These are phyloP conservation scores for Cardamine chenopodiifolia DNA, from an alignment of 345 rosid species.

Conservation along the genomic window DNA sequence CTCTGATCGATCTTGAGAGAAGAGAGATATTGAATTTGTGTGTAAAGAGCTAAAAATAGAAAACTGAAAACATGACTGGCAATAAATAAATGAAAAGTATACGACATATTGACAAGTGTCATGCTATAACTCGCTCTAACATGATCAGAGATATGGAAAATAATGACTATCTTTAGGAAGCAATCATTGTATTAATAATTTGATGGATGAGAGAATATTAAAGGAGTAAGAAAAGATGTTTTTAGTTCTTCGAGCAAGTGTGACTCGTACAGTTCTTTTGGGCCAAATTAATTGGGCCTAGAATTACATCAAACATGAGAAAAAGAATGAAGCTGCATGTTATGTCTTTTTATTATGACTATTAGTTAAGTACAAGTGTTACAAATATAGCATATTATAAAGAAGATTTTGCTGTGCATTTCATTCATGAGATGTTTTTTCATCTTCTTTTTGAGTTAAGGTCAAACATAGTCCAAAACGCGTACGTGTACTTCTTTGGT, in stretches of 20 bases:
- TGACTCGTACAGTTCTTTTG: background rate
- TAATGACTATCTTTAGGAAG: slow-evolving; percentile 14
- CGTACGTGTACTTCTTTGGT: background rate
- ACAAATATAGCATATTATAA: background rate
- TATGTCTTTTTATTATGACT: no score
- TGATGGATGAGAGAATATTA: slow-evolving; percentile 22
- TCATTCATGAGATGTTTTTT: background rate
- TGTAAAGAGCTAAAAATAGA: slow-evolving; percentile 33
- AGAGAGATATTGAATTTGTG: background rate
- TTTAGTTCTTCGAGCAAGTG: background rate
- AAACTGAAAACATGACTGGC: background rate
- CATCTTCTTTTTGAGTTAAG: background rate
- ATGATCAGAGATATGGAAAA: slow-evolving; percentile 20
- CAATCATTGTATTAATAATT: background rate
- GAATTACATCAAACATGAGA: background rate
- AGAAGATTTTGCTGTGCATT: background rate
- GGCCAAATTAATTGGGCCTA: background rate
- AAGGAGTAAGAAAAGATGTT: background rate
- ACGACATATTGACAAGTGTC: slow-evolving; percentile 4
- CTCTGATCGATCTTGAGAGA: slow-evolving; percentile 36
- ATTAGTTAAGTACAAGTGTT: background rate
- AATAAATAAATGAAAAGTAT: background rate
- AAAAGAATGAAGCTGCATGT: no score
- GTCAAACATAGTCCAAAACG: background rate
- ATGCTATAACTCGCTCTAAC: slow-evolving; percentile 1